Base-by-base conservation (phyloP, 2,329 filamentous ascomycete genomes). In the Neofusicoccum parvum region DNA sequence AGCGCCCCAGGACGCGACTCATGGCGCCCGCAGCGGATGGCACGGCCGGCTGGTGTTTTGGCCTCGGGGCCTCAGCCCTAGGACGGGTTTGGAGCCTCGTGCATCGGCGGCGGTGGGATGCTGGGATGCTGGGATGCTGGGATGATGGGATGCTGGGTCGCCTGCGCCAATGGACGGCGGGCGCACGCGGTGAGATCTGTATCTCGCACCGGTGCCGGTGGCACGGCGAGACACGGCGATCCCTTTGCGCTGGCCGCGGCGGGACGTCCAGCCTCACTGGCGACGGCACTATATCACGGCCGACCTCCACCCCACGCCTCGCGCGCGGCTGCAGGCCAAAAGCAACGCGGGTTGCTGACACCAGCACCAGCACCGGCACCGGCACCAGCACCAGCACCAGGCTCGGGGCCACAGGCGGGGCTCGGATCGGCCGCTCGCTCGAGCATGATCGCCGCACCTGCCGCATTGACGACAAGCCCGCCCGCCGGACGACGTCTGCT, bases 361-460 rank as follows among this genome's bases (percentile, higher is more conserved):
- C 17, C 51, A 37, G 7, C 23, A 23, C 23, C 23, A 23, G 23
- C 23, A 23, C 3, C 23, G 3, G 23, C 23, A 23, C 23, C 23
- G 3, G 20, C 20, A 23, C 20, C 20, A 3, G 23, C 23, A 23
- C 23, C 23, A 23, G 23, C 23, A 23, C 23, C 27, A 36, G 14
- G 51, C 34, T 36, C 45, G 17, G 20, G 14, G 51, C 27, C n/a
- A 34, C 34, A 10, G 15, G 51, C 39, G 53, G 54, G 43, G 56
- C 48, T 60, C 56, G 56, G 56, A 60, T 60, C 56, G 56, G 56
- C 56, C 56, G 43, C 56, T 45, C 23, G 39, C 27, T 32, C 56
- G 53, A 59, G 54, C 56, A 37, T 60, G 56, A 60, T 60, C 56
- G 56, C 56, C 56, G 56, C 54, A 41, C 39, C 54, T 45, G 45